phyloP scores from a whole-genome alignment of 2,329 filamentous ascomycete species.

The Neoascochyta sp. region DNA sequence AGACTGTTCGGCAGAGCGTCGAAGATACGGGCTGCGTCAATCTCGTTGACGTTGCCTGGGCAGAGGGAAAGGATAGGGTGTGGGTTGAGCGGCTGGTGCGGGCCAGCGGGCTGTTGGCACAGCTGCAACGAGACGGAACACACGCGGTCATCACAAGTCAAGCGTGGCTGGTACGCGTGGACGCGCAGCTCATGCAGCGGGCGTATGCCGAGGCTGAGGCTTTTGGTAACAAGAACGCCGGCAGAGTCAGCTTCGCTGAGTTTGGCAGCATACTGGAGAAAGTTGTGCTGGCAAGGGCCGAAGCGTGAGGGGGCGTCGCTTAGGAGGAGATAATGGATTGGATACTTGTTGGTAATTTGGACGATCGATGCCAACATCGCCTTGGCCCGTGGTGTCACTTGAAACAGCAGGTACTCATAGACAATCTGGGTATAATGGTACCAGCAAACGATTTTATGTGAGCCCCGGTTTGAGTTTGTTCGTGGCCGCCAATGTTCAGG shows the following conservation, averaged over 20 bases:
- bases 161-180: slow-evolving; percentile 44
- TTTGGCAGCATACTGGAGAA: slow-evolving; percentile 40
- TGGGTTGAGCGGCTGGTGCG: slow-evolving; percentile 46
- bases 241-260: slow-evolving; percentile 36
- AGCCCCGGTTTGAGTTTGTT: too few relatives aligned
- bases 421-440: too few relatives aligned
- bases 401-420: too few relatives aligned
- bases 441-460: too few relatives aligned
- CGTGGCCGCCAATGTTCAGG: too few relatives aligned
- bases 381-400: too few relatives aligned
- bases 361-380: too few relatives aligned
- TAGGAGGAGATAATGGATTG: too few relatives aligned
- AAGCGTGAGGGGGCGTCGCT: slow-evolving; percentile 2
- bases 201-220: slow-evolving; percentile 39
- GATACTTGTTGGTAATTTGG: too few relatives aligned
- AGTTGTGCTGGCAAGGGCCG: slow-evolving; percentile 25
- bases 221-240: slow-evolving; percentile 22
- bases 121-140: slow-evolving; percentile 19
- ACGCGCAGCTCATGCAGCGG: slow-evolving; percentile 37
- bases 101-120: slow-evolving; percentile 39
- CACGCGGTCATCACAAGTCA: slow-evolving; percentile 43
- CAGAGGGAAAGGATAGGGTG: slow-evolving; percentile 40
- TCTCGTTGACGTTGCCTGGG: slow-evolving; percentile 41
- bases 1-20: slow-evolving; percentile 24
- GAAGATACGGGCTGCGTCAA: slow-evolving; percentile 23